Base-by-base conservation (phyloP, 2,329 filamentous ascomycete species). In the Colletotrichum destructivum region DNA sequence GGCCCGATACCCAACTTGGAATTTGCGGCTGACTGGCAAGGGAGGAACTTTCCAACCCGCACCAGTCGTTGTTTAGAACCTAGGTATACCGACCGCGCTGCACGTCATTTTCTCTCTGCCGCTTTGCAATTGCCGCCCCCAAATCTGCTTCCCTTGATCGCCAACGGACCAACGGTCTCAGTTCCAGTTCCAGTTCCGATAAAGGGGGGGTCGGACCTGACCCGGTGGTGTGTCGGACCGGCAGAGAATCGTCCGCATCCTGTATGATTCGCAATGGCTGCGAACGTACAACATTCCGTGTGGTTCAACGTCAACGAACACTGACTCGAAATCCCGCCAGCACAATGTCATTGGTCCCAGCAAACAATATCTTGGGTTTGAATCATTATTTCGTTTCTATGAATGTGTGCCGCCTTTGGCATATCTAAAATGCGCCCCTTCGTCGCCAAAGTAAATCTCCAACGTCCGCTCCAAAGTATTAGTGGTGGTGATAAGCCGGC, bases 341-440 rank as follows among this genome's bases (percentile, higher is more conserved):
- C 35, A 12, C 21, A 11, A 7, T n/a, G 31, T 35, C 31, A 35
- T 6, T 40, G 54, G 12, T 4, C 35, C 54, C 15, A 42, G 35
- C 23, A 42, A 3, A 6, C n/a, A 57, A 42, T 23, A 4, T 12
- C 35, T 42, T 0, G 35, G n/a, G 31, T 9, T 23, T 63, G 49
- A 63, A 63, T 55, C 31, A 23, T 68, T 51, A 66, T 38, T 40
- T 66, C 59, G 46, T 60, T 51, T 71, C 69, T 68, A 68, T 68
- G 38, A 5, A 49, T 42, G 9, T 4, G 4, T 23, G 38, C 13
- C 38, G 16, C 35, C 13, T 18, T 21, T 57, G 35, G 21, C 49
- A 44, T 35, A 44, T 44, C 16, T 40, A 21, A 31, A 26, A 56
- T 15, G n/a, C 38, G 54, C 7, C 21, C n/a, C 12, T 18, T 8